Evolutionary conservation across 768 basidiomycete genomes (phyloP), one percentile per base, ranked within the genome.

Genomic region (Zangia roseola): DNA sequence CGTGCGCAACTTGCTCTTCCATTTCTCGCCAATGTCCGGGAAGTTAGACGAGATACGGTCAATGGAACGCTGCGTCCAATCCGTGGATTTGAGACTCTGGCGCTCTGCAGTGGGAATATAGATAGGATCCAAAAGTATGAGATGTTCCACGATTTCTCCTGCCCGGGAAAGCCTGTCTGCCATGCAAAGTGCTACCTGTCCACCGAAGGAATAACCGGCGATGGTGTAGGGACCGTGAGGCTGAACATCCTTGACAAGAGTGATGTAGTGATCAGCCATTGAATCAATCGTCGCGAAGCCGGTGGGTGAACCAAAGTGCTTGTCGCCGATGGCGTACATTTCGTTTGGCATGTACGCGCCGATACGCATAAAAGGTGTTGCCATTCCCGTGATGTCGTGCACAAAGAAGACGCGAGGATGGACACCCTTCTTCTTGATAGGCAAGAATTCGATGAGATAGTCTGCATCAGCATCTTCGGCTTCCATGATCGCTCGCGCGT

Each of bases 241-340:
- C 24, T 66, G 65, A n/a, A 53, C 52, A 13, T 14, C 40, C 43
- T 54, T 64, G 43, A 66, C 49, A 20, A 66, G 65, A 40, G 63
- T 48, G 42, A 66, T 67, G 40, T 67, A 66, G 47, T 67, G 64
- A 33, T 67, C 62, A 1, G 58, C 65, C 64, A 67, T 66, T 2
- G 64, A 52, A 34, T 66, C 64, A 24, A 66, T 56, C 20, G 60
- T 50, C 24, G 59, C 54, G 51, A 66, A 67, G 40, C 64, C 64
- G 0, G 56, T 62, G 24, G 60, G 36, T 10, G 62, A 67, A 25
- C 64, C 64, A 25, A 65, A 65, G 47, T 66, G 59, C 24, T 58
- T 61, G 54, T 66, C 64, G 23, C 64, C 65, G 20, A 66, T 67
- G n/a, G 65, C 64, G 26, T 65, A 66, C 58, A 67, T 62, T 58